Conservation (phyloP, 345 rosid genomes). For the Populus davidiana region DNA sequence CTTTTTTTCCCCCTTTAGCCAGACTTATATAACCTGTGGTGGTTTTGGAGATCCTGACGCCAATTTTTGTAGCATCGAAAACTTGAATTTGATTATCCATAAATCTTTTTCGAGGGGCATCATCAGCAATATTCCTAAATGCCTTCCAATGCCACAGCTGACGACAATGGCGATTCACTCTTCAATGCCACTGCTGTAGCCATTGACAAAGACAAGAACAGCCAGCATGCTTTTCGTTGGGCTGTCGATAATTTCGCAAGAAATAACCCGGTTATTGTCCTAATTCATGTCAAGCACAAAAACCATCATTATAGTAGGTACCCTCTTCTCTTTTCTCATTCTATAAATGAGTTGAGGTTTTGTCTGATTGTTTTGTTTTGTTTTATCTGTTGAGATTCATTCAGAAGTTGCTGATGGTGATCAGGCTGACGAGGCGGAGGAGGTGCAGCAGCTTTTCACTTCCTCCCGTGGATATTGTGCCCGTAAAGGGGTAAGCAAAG, state of each 20-base stretch:
- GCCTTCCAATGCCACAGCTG: slow-evolving; percentile 23
- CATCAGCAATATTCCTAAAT: slow-evolving; percentile 14
- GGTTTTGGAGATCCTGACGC: not conserved
- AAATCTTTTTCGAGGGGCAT: not conserved
- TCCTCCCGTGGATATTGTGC: slow-evolving; percentile 76
- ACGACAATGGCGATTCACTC: slow-evolving; percentile 32
- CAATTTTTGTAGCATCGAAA: slow-evolving; percentile 6
- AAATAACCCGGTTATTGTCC: slow-evolving; percentile 37
- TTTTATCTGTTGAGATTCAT: slow-evolving; percentile 1
- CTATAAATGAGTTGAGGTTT: not conserved
- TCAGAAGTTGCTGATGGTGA: slow-evolving; percentile 14
- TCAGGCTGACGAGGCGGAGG: slow-evolving; percentile 26
- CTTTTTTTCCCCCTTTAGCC: not conserved
- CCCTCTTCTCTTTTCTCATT: slow-evolving; percentile 32
- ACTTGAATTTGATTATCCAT: no score
- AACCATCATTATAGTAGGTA: slow-evolving; percentile 57
- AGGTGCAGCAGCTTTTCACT: slow-evolving; percentile 47
- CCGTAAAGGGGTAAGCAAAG: slow-evolving; percentile 66
- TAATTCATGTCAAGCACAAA: slow-evolving; percentile 62
- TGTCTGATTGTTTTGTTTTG: slow-evolving; percentile 1
- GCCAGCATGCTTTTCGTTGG: slow-evolving; percentile 84
- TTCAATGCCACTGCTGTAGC: slow-evolving; percentile 60
- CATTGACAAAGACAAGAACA: slow-evolving; percentile 77
- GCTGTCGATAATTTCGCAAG: slow-evolving; percentile 61
- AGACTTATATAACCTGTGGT: not conserved